Evolutionary conservation across 139 green algal species (phyloP).

Genomic region (Axilococcus clingmanii): DNA sequence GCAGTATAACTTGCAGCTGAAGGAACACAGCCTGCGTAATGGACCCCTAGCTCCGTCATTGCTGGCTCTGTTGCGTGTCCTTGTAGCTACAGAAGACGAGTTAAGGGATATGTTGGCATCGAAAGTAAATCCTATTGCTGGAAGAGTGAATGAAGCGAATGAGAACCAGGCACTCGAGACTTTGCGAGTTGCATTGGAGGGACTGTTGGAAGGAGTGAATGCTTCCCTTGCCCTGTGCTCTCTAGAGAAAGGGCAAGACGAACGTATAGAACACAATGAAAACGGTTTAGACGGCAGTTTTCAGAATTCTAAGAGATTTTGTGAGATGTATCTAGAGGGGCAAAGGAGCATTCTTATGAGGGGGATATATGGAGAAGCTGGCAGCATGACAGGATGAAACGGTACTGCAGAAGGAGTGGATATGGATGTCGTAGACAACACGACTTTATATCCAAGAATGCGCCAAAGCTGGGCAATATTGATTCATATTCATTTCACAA

Average conservation of each 20-base stretch:
- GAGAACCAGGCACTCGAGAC: conserved; percentile 20
- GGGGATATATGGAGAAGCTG: too few relatives aligned
- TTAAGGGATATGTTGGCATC: conserved; percentile 2
- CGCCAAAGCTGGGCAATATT: too few relatives aligned
- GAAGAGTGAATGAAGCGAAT: conserved; percentile 6
- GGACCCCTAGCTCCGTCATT: conserved; percentile 16
- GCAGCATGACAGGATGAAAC: too few relatives aligned
- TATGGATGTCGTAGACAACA: too few relatives aligned
- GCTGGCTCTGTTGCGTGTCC: conserved; percentile 18
- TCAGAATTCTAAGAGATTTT: conserved; percentile 8
- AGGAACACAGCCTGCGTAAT: conserved; percentile 29
- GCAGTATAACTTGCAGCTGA: conserved; percentile 2
- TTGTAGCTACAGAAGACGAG: conserved; percentile 13
- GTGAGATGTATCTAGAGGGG: conserved; percentile 14
- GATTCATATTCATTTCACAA: too few relatives aligned
- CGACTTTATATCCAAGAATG: too few relatives aligned
- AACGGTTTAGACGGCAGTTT: conserved; percentile 24
- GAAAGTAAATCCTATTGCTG: neutral
- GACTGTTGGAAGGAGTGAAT: conserved; percentile 10
- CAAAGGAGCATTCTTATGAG: conserved; percentile 13
- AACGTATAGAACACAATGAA: conserved; percentile 9
- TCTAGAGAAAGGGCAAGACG: neutral
- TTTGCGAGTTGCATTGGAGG: conserved; percentile 9
- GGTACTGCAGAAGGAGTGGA: too few relatives aligned
- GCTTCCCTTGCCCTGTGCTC: neutral